Base-by-base conservation (phyloP, 2,329 filamentous ascomycete species). In the Xylaria digitata region DNA sequence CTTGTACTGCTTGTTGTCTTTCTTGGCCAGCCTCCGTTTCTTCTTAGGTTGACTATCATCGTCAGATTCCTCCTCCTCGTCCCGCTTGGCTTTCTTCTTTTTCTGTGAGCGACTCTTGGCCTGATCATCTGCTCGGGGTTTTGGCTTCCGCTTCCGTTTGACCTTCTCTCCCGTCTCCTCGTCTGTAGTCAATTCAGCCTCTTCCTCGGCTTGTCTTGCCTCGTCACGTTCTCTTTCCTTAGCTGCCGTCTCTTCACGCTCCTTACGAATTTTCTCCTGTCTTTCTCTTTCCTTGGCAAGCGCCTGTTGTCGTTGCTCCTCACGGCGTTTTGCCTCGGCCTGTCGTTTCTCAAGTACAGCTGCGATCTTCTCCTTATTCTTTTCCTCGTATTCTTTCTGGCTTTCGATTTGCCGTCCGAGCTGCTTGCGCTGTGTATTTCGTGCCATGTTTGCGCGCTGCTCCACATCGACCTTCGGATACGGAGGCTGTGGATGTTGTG, bases 371-470 rank as follows among this genome's bases (percentile, higher is more conserved):
- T 92, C 89, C 42, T 94, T 93, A 77, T 98, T 97, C 82, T 92
- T 93, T 74, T 94, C 91, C 78, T 99, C 96, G 79, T 97, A 98
- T 70, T 96, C 92, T 69, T 88, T 90, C 78, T 99, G 96, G 72
- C 88, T 91, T 71, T 93, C 90, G 54, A 95, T 88, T 4, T 92
- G 91, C 74, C 94, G 90, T 75, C 96, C 93, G 13, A 99, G 87
- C 78, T 99, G 95, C 74, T 93, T 94, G 71, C 92, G 91, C 82
- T 97, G 93, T 0, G 96, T 99, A 78, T 97, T 97, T 67, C 92
- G 90, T 71, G 93, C 94, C 96, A 99, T 99, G 84, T 93, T 97
- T 49, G 96, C 95, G 76, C 96, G 93, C 80, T 96, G 93, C 78
- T 98, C 95, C 42, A 99, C 88, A 73, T 97, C 93, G 67, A 91